A percentile compares a stretch with the other conserved stretches of the same genome.
These are phyloP conservation scores for Plasmodium malariae DNA, from an alignment of 169 alveolate species.

Conservation along the genomic window DNA sequence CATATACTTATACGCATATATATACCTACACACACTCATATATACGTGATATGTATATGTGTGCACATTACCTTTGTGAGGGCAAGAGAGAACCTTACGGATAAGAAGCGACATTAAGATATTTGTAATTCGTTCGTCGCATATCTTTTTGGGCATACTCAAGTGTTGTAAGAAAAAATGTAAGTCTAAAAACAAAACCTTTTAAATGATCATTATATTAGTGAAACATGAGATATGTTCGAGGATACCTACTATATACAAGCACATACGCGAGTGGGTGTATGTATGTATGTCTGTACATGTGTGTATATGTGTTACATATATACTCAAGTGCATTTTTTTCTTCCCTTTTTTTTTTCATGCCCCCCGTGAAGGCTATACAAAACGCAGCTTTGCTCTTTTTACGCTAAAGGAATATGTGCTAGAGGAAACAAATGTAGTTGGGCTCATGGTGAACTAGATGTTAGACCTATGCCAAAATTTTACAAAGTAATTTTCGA, in stretches of 20 bases:
- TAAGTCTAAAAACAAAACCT: background rate
- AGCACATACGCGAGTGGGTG: background rate
- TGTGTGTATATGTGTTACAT: background rate
- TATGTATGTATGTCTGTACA: background rate
- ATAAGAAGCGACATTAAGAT: too few relatives aligned
- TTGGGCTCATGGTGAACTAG: constrained; percentile 68
- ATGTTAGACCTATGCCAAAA: constrained; percentile 67
- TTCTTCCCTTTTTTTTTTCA: background rate
- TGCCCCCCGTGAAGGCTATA: constrained; percentile 54
- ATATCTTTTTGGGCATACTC: too few relatives aligned
- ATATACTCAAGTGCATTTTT: background rate
- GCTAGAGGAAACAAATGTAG: constrained; percentile 65
- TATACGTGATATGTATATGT: too few relatives aligned
- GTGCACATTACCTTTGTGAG: too few relatives aligned
- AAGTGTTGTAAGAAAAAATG: too few relatives aligned
- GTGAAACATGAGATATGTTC: too few relatives aligned
- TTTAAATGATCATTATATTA: too few relatives aligned
- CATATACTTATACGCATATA: too few relatives aligned
- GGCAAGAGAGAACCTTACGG: too few relatives aligned
- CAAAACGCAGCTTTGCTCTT: constrained; percentile 67
- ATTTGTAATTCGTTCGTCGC: too few relatives aligned
- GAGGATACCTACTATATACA: background rate
- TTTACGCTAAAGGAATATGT: constrained; percentile 65
- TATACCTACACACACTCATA: background rate
- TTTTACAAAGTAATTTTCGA: constrained; percentile 44